Evolutionary conservation across 106 monocot genomes (phyloP).

Genomic region (Posidonia australis): DNA sequence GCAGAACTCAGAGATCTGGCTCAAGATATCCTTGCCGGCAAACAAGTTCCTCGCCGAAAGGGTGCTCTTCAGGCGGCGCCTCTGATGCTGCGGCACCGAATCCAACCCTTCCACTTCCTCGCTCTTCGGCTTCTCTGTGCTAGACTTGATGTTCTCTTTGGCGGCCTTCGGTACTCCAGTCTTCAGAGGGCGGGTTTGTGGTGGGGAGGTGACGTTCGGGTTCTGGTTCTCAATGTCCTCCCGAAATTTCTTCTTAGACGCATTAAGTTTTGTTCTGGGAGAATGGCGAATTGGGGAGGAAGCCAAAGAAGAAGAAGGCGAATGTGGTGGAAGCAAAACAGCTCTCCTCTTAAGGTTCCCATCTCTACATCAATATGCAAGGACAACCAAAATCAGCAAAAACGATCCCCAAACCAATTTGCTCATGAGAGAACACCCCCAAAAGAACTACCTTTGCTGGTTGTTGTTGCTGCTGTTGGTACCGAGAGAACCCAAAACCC

Average conservation of each 20-base stretch:
- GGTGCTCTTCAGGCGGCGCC: constrained; percentile 42
- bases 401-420: not conserved
- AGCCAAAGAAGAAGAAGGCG: not conserved
- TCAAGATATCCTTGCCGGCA: constrained; percentile 47
- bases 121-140: constrained; percentile 31
- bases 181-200: not conserved
- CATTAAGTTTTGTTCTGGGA: constrained; percentile 5
- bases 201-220: constrained; percentile 29
- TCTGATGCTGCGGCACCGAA: constrained; percentile 3
- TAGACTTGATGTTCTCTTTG: constrained; percentile 60
- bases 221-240: constrained; percentile 78
- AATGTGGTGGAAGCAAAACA: constrained; percentile 2
- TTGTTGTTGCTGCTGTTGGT: not conserved
- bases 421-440: not conserved
- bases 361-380: constrained; percentile 3
- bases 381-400: not conserved
- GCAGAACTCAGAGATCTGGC: constrained; percentile 85
- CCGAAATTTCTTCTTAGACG: constrained; percentile 21
- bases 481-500: not conserved
- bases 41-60: constrained; percentile 76
- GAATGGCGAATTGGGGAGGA: not conserved
- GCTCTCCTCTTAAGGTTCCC: constrained; percentile 27
- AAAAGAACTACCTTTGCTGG: constrained; percentile 3
- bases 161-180: constrained; percentile 11
- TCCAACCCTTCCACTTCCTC: constrained; percentile 8